phyloP scores from a whole-genome alignment of 768 basidiomycete genomes.

The Cantharellus anzutake region DNA sequence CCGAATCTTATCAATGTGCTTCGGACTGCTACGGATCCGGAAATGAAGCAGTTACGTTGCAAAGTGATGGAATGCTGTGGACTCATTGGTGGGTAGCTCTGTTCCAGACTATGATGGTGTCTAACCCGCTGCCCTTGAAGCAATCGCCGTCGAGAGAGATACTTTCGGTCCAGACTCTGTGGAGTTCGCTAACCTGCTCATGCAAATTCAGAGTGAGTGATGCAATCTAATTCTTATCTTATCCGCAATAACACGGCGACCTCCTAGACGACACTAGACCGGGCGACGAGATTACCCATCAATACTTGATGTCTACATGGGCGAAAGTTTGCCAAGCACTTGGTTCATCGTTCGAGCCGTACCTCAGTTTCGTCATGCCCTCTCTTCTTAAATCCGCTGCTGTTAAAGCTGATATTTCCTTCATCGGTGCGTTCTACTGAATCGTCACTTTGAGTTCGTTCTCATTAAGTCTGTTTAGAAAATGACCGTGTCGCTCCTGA shows the following conservation, averaged over 20 bases:
- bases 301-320: conserved; percentile 71
- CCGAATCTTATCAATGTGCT: conserved; percentile 61
- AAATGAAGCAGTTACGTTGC: conserved; percentile 42
- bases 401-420: conserved; percentile 60
- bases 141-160: conserved; percentile 71
- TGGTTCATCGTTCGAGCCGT: conserved; percentile 70
- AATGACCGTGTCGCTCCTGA: conserved; percentile 38
- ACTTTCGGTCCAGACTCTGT: conserved; percentile 58
- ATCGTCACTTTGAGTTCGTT: neutral
- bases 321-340: conserved; percentile 76
- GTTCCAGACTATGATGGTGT: conserved; percentile 11
- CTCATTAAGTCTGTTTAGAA: neutral
- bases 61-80: conserved; percentile 90
- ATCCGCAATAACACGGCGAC: neutral
- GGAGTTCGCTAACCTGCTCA: conserved; percentile 49
- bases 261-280: conserved; percentile 9
- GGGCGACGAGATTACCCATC: conserved; percentile 50
- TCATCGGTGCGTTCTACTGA: conserved; percentile 33
- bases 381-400: conserved; percentile 52
- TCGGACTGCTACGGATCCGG: conserved; percentile 43
- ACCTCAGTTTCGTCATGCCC: conserved; percentile 71
- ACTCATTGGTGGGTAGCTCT: conserved; percentile 37
- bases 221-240: neutral
- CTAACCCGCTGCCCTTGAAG: conserved; percentile 20
- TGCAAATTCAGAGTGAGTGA: conserved; percentile 53